A percentile compares a stretch with the other conserved stretches of the same genome.
Conservation (phyloP, 768 basidiomycete species). For the Mycena chlorophos region DNA sequence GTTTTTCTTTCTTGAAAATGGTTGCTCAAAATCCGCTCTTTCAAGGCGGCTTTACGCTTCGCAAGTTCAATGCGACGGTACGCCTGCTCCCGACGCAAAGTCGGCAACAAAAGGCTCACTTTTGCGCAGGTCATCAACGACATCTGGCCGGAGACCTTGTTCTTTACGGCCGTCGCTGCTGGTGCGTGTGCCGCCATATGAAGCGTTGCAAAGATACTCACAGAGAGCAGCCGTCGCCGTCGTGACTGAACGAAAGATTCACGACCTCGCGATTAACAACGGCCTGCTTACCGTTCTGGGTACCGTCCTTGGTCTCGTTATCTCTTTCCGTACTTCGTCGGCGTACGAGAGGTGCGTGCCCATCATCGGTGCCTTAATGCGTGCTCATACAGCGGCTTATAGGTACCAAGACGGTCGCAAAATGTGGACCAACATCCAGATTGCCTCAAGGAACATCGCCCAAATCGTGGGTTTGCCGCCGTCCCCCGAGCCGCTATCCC, state of each 20-base stretch:
- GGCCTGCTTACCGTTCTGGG: conserved; percentile 66
- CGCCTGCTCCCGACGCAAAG: neutral
- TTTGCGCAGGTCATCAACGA: conserved; percentile 59
- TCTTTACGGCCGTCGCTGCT: conserved; percentile 60
- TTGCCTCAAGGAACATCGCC: conserved; percentile 53
- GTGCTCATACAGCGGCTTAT: neutral
- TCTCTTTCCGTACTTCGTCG: conserved; percentile 71
- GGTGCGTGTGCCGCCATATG: conserved; percentile 37
- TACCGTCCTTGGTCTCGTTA: conserved; percentile 70
- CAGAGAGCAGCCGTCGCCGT: conserved; percentile 8
- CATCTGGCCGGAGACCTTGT: conserved; percentile 63
- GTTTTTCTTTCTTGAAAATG: conserved; percentile 13
- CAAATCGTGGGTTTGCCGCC: conserved; percentile 48
- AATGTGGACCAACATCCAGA: conserved; percentile 65
- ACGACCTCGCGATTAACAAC: conserved; percentile 13
- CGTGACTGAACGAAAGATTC: conserved; percentile 12
- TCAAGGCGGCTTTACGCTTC: conserved; percentile 31
- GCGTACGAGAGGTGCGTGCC: conserved; percentile 62
- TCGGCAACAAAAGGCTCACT: neutral
- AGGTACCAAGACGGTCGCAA: conserved; percentile 72
- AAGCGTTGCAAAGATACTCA: neutral
- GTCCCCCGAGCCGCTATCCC: neutral
- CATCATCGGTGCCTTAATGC: neutral
- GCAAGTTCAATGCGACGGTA: conserved; percentile 40
- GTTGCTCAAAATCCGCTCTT: conserved; percentile 33